Conservation (phyloP, 495 filamentous ascomycete species). For the Glutinoglossum americanum region DNA sequence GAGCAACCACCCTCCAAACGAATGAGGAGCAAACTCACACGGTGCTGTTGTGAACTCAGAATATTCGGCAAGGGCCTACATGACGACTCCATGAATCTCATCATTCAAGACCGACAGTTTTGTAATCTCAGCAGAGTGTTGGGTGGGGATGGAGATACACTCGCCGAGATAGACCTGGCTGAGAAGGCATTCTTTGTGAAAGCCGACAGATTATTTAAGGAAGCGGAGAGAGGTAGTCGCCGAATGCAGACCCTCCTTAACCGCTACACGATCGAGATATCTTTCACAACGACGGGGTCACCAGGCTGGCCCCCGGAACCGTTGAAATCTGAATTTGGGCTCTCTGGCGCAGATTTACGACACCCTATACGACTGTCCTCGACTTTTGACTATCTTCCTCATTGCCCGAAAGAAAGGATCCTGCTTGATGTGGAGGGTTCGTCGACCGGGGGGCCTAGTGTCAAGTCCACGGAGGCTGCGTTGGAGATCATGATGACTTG, state of each 20-base stretch:
- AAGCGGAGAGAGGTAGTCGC: not conserved
- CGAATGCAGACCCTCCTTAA: not conserved
- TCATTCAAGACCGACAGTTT: not conserved
- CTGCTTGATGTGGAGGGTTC: not conserved
- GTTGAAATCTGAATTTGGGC: not conserved
- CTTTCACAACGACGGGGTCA: not conserved
- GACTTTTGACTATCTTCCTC: not conserved
- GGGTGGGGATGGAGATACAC: not conserved
- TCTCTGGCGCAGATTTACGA: not conserved
- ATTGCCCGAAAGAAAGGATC: not conserved
- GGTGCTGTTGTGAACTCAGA: not conserved
- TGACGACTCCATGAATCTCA: not conserved
- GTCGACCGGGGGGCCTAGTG: not conserved
- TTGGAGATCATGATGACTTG: not conserved
- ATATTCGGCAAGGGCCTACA: not conserved
- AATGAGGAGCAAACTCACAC: not conserved
- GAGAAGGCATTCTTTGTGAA: not conserved
- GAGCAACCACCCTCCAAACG: not conserved
- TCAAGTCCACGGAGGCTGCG: not conserved
- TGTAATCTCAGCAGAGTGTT: not conserved
- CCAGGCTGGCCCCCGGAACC: not conserved
- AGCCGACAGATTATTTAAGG: not conserved
- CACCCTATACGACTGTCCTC: not conserved
- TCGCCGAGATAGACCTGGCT: not conserved
- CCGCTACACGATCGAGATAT: not conserved